Percentiles rank a stretch among this genome's conserved stretches.
Conservation (phyloP, 2,329 filamentous ascomycete species). For the Fusarium proliferatum region DNA sequence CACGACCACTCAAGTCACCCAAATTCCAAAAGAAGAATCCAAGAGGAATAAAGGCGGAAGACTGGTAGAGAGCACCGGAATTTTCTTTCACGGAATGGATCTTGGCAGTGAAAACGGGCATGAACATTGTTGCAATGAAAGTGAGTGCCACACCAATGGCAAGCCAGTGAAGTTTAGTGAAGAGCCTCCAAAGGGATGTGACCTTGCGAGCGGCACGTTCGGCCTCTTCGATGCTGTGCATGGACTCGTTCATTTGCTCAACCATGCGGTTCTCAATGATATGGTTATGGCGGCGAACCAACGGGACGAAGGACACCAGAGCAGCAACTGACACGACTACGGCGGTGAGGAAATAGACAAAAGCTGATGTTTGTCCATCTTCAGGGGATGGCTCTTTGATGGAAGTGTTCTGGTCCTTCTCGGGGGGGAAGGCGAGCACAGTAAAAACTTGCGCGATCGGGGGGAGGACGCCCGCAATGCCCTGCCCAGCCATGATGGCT, state of each 20-base stretch:
- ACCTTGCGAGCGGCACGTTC: constrained; percentile 64
- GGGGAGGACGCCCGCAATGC: constrained; percentile 89
- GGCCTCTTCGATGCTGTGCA: constrained; percentile 63
- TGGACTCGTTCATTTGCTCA: constrained; percentile 61
- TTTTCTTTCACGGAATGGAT: constrained; percentile 59
- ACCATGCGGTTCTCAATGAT: constrained; percentile 62
- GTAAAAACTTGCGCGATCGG: constrained; percentile 87
- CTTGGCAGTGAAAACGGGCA: constrained; percentile 87
- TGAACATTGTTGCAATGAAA: constrained; percentile 91
- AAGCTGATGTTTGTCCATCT: constrained; percentile 69
- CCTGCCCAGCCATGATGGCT: constrained; percentile 95
- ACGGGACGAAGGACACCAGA: constrained; percentile 78
- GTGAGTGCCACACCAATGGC: constrained; percentile 81
- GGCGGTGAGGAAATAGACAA: constrained; percentile 91
- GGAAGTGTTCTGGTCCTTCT: constrained; percentile 40
- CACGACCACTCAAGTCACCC: constrained; percentile 83
- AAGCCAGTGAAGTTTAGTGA: constrained; percentile 82
- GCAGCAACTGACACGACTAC: constrained; percentile 78
- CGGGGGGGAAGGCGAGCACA: constrained; percentile 69
- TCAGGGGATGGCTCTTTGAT: constrained; percentile 38
- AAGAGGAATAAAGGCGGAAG: constrained; percentile 86
- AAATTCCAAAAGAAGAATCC: constrained; percentile 94
- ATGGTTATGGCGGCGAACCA: constrained; percentile 70
- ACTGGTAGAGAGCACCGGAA: constrained; percentile 70
- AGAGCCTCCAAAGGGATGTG: constrained; percentile 70